These are phyloP conservation scores for Omphalotus olearius DNA, from an alignment of 1,284 basidiomycete genomes.

Conservation along the genomic window DNA sequence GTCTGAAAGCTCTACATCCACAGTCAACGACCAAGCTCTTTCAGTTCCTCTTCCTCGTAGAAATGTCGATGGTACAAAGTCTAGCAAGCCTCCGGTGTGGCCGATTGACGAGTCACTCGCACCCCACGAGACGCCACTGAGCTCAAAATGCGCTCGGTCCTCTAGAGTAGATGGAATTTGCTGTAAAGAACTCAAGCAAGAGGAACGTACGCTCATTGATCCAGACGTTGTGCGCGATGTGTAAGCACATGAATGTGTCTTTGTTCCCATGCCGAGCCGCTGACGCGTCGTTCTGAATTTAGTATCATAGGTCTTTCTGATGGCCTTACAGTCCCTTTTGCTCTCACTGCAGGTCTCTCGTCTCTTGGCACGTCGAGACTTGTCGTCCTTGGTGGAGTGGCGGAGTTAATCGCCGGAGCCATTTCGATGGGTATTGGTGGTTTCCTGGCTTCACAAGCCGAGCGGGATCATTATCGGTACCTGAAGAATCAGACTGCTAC, in stretches of 20 bases:
- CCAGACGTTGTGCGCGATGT: conserved; percentile 84
- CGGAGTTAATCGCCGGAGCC: conserved; percentile 92
- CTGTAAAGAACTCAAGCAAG: conserved; percentile 78
- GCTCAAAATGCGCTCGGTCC: conserved; percentile 58
- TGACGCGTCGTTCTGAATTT: not conserved
- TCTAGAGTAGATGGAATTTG: conserved; percentile 61
- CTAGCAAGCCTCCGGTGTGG: conserved; percentile 56
- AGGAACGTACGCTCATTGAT: conserved; percentile 76
- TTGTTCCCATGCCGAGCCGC: not conserved
- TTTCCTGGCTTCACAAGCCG: conserved; percentile 94
- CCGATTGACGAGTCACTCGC: conserved; percentile 40
- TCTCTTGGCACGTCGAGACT: conserved; percentile 85
- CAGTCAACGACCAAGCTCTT: not conserved
- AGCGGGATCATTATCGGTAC: conserved; percentile 91
- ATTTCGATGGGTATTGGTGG: conserved; percentile 98
- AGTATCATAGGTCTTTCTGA: conserved; percentile 95
- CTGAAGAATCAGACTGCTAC: conserved; percentile 69
- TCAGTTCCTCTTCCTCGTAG: conserved; percentile 12
- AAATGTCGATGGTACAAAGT: not conserved
- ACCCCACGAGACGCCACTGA: conserved; percentile 39
- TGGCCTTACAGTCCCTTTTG: conserved; percentile 94
- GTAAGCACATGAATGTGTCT: conserved; percentile 37
- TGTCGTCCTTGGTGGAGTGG: conserved; percentile 88
- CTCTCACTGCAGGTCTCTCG: conserved; percentile 85
- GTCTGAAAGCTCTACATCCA: not conserved